Evolutionary conservation across 2,329 filamentous ascomycete genomes (phyloP).

Genomic region (Cercospora sesami): DNA sequence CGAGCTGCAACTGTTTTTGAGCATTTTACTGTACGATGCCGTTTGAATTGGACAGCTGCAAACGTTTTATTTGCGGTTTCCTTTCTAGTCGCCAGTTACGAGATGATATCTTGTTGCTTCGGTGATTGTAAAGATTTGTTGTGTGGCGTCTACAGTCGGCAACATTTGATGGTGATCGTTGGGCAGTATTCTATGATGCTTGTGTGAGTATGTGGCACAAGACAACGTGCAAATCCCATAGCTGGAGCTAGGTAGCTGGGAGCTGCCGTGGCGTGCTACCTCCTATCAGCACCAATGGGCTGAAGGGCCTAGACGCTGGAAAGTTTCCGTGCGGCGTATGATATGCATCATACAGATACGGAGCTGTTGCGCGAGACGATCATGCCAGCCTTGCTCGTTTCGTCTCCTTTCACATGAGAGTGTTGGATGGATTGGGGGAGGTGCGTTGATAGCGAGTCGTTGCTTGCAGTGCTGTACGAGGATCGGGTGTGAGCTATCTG

Average conservation of each 20-base stretch:
- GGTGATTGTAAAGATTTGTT: not conserved
- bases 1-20: no score
- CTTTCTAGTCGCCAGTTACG: not conserved
- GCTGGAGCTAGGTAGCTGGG: not conserved
- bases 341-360: not conserved
- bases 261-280: not conserved
- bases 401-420: not conserved
- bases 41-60: not conserved
- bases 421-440: not conserved
- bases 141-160: not conserved
- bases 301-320: not conserved
- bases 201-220: not conserved
- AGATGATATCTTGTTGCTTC: not conserved
- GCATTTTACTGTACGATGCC: no score
- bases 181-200: not conserved
- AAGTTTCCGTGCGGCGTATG: not conserved
- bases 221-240: not conserved
- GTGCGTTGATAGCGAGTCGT: constrained; percentile 3
- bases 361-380: not conserved
- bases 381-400: not conserved
- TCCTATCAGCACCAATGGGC: not conserved
- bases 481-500: not conserved
- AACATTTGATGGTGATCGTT: not conserved
- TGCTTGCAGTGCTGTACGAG: not conserved
- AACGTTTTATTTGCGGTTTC: not conserved